Conservation (phyloP, 2,329 filamentous ascomycete genomes). For the Diplodia mutila region DNA sequence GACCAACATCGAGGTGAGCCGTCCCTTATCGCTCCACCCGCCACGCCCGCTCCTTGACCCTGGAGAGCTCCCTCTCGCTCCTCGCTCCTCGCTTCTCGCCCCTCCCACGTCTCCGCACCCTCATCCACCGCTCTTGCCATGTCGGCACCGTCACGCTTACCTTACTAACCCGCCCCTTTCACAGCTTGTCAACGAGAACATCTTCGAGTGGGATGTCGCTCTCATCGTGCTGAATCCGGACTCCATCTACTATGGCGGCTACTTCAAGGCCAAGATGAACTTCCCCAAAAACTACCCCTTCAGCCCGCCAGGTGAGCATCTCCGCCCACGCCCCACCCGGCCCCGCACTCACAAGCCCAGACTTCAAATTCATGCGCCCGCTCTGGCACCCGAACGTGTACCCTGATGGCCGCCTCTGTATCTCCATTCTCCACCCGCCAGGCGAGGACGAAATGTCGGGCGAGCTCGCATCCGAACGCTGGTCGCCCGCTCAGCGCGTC, state of each 20-base stretch:
- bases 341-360: slow-evolving; percentile 40
- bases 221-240: slow-evolving; percentile 93
- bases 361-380: slow-evolving; percentile 79
- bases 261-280: slow-evolving; percentile 87
- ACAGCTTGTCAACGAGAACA: slow-evolving; percentile 76
- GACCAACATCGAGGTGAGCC: slow-evolving; percentile 80
- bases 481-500: slow-evolving; percentile 91
- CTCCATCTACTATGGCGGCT: slow-evolving; percentile 89
- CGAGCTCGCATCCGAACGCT: slow-evolving; percentile 85
- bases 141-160: slow-evolving; percentile 1
- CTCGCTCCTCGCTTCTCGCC: neutral
- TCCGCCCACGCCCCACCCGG: neutral
- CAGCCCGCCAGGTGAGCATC: slow-evolving; percentile 67
- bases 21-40: slow-evolving; percentile 7
- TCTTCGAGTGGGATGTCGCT: slow-evolving; percentile 84
- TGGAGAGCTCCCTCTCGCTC: neutral
- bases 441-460: slow-evolving; percentile 93
- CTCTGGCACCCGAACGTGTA: slow-evolving; percentile 96
- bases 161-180: slow-evolving; percentile 28
- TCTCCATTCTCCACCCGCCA: slow-evolving; percentile 91
- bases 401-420: slow-evolving; percentile 85
- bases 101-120: neutral
- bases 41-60: slow-evolving; percentile 2
- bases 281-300: slow-evolving; percentile 91
- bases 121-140: slow-evolving; percentile 26